A percentile compares a stretch with the other conserved stretches of the same genome.
These are phyloP conservation scores for Tuber melanosporum DNA, from an alignment of 495 filamentous ascomycete genomes.

Conservation along the genomic window DNA sequence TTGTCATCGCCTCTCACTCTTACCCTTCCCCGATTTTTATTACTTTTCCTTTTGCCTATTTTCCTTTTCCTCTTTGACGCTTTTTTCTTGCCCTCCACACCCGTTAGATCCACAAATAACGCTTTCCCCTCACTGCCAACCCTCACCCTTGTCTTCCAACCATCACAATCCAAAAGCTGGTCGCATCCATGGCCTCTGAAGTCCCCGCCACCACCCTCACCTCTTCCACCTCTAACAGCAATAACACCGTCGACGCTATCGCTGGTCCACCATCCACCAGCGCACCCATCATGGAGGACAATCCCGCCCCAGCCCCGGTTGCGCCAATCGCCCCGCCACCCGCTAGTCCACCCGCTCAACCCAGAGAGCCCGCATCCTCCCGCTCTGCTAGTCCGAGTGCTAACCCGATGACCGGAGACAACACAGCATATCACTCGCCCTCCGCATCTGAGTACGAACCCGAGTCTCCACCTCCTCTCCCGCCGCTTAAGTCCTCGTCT, in stretches of 20 bases:
- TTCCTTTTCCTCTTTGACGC: neutral
- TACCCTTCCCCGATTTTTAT: neutral
- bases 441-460: constrained; percentile 36
- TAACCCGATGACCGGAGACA: constrained; percentile 33
- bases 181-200: neutral
- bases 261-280: neutral
- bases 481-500: constrained; percentile 26
- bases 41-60: neutral
- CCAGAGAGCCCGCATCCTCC: constrained; percentile 16
- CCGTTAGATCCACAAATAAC: neutral
- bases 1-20: constrained; percentile 3
- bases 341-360: constrained; percentile 3
- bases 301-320: constrained; percentile 28
- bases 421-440: constrained; percentile 37
- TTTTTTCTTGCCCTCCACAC: neutral
- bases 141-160: constrained; percentile 14
- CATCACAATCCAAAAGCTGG: neutral
- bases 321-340: constrained; percentile 25
- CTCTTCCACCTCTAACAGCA: neutral
- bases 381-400: constrained; percentile 31
- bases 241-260: constrained; percentile 7
- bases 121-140: neutral
- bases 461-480: constrained; percentile 28
- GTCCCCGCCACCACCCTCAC: neutral
- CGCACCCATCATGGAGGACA: constrained; percentile 28